Base-by-base conservation (phyloP, 139 green algal genomes). In the Raphidocelis subcapitata region DNA sequence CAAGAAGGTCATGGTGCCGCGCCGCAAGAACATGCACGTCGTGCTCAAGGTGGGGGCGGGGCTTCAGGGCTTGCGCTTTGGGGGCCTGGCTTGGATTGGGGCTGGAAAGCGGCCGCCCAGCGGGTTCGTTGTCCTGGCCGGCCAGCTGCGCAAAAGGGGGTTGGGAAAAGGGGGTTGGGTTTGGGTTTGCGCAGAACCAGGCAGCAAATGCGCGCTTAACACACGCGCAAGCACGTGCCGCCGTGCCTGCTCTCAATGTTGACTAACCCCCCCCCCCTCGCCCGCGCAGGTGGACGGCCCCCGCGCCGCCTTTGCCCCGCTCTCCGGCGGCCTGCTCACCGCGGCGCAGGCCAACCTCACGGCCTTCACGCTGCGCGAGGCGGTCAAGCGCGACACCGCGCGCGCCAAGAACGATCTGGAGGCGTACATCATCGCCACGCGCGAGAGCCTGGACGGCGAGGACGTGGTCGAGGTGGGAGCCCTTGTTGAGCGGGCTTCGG, bases 401-500 rank as follows among this genome's bases (percentile, higher is more conserved):
- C 82, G 85, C 68, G 79, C 88, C 1, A 92, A 93, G 74, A 98
- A 97, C 75, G 87, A 92, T 56, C 76, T 98, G 69, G 94, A 98
- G 84, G 64, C 79, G 2, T 98, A 96, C 90, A 94, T 97, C 80
- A 92, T 97, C 74, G 74, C 73, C 71, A 94, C 73, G 35, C 74
- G 85, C 41, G 85, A 88, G 33, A 71, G 69, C 61, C 49, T 97
- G 55, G 70, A 84, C 59, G 80, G 90, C 29, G 78, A 86, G 46
- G 62, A 70, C 15, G 20, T 91, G n/a, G 16, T 73, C 33, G 77
- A 90, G 77, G 86, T 91, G 59, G 14, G 62, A 8, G 32, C 2
- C 41, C 18, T 4, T 59, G 56, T 14, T 69, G 49, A n/a, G n/a
- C n/a, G n/a, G n/a, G n/a, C n/a, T n/a, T n/a, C n/a, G n/a, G n/a